A percentile compares a stretch with the other conserved stretches of the same genome.
phyloP scores from a whole-genome alignment of 257 asterid species.

The Rauvolfia tetraphylla region DNA sequence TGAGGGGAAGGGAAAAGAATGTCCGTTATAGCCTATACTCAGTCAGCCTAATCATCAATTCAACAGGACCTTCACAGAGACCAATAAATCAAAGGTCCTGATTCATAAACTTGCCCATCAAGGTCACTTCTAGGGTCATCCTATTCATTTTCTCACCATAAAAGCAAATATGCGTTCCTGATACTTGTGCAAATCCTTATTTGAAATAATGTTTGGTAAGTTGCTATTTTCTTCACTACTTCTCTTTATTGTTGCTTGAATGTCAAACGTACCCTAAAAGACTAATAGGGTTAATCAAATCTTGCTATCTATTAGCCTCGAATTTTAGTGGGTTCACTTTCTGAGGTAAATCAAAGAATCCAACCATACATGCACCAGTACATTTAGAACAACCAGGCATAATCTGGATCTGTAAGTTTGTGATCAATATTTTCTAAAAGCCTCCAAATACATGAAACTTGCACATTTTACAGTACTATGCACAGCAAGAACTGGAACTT shows the following conservation, averaged over 20 bases:
- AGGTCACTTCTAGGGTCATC: neutral
- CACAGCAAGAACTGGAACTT: neutral
- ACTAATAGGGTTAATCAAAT: too few relatives aligned
- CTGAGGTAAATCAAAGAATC: too few relatives aligned
- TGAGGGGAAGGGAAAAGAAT: too few relatives aligned
- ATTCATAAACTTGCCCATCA: too few relatives aligned
- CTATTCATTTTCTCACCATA: neutral
- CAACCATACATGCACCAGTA: neutral
- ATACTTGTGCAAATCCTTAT: neutral
- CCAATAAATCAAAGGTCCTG: neutral
- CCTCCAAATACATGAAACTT: neutral
- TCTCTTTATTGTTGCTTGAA: too few relatives aligned
- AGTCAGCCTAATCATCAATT: neutral
- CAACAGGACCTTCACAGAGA: neutral
- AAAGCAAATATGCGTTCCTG: neutral
- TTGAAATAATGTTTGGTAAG: neutral
- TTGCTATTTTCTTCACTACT: too few relatives aligned
- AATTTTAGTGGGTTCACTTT: too few relatives aligned
- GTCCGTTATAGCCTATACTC: too few relatives aligned
- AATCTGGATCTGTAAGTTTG: neutral
- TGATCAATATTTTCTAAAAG: neutral
- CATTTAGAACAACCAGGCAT: neutral
- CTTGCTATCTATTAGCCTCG: too few relatives aligned
- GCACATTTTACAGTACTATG: neutral
- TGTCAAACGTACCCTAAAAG: too few relatives aligned